phyloP scores from a whole-genome alignment of 2,329 filamentous ascomycete genomes.

The Penicillium psychrosexuale region DNA sequence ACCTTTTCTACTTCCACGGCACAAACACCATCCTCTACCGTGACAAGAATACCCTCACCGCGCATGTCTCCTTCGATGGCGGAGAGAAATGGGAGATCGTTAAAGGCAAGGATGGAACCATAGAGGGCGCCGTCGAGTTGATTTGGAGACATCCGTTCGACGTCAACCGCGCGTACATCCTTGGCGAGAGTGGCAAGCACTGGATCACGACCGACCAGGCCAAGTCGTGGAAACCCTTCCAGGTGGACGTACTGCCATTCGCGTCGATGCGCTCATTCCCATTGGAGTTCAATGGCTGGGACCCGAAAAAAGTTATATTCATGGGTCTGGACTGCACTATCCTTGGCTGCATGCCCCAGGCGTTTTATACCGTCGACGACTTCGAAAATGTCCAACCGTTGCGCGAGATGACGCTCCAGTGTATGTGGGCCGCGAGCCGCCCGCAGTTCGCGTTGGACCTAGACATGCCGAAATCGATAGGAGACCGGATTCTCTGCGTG shows the following conservation, averaged over 20 bases:
- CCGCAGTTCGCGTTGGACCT: slow-evolving; percentile 57
- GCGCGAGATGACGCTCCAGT: slow-evolving; percentile 67
- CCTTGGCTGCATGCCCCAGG: slow-evolving; percentile 60
- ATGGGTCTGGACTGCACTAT: slow-evolving; percentile 68
- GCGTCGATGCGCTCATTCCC: slow-evolving; percentile 47
- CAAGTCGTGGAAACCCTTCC: slow-evolving; percentile 74
- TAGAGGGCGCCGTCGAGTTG: slow-evolving; percentile 48
- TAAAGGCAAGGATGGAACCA: slow-evolving; percentile 58
- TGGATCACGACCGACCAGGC: slow-evolving; percentile 82
- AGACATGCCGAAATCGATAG: slow-evolving; percentile 63
- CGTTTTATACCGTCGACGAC: slow-evolving; percentile 77
- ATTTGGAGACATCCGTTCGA: slow-evolving; percentile 78
- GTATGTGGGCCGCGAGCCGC: slow-evolving; percentile 81
- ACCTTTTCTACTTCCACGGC: slow-evolving; percentile 87
- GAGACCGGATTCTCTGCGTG: slow-evolving; percentile 75
- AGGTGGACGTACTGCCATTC: slow-evolving; percentile 58
- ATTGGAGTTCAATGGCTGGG: slow-evolving; percentile 76
- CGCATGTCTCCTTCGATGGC: slow-evolving; percentile 77
- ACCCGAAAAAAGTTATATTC: slow-evolving; percentile 83
- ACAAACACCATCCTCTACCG: slow-evolving; percentile 77
- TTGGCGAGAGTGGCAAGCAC: slow-evolving; percentile 68
- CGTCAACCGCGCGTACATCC: slow-evolving; percentile 71
- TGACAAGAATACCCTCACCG: slow-evolving; percentile 60
- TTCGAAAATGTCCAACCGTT: slow-evolving; percentile 69
- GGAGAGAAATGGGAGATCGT: slow-evolving; percentile 72